Percentiles rank a stretch among this genome's conserved stretches.
Conservation (phyloP, 345 rosid genomes). For the Acer campestre region DNA sequence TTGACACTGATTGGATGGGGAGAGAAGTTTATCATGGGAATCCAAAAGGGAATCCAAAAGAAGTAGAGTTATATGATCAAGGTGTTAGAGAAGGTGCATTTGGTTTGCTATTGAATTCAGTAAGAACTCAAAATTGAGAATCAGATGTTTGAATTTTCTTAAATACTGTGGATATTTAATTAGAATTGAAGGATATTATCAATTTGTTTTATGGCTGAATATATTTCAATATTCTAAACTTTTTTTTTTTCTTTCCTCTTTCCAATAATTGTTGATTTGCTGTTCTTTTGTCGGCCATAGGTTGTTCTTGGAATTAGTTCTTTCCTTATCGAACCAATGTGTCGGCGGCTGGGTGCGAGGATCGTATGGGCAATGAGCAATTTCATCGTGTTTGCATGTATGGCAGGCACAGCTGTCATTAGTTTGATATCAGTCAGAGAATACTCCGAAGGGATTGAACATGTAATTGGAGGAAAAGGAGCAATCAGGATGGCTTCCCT, state of each 20-base stretch:
- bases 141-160: slow-evolving; percentile 17
- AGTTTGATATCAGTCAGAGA: slow-evolving; percentile 64
- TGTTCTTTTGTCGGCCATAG: slow-evolving; percentile 34
- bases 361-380: slow-evolving; percentile 94
- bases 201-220: background rate
- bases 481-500: slow-evolving; percentile 71
- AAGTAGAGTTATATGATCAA: slow-evolving; percentile 65
- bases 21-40: slow-evolving; percentile 95
- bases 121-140: slow-evolving; percentile 69
- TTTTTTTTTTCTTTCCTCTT: background rate
- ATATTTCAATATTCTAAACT: background rate
- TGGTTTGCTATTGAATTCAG: slow-evolving; percentile 98
- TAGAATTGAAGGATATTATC: background rate
- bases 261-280: background rate
- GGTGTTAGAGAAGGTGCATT: slow-evolving; percentile 99
- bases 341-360: slow-evolving; percentile 75
- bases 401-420: slow-evolving; percentile 81
- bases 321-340: slow-evolving; percentile 87
- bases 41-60: slow-evolving; percentile 65
- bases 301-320: slow-evolving; percentile 96
- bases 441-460: slow-evolving; percentile 58
- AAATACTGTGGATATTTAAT: background rate
- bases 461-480: slow-evolving; percentile 55
- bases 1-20: slow-evolving; percentile 99
- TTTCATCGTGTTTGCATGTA: slow-evolving; percentile 79